These are phyloP conservation scores for Tricholoma sp. DNA, from an alignment of 768 basidiomycete species.

Conservation along the genomic window DNA sequence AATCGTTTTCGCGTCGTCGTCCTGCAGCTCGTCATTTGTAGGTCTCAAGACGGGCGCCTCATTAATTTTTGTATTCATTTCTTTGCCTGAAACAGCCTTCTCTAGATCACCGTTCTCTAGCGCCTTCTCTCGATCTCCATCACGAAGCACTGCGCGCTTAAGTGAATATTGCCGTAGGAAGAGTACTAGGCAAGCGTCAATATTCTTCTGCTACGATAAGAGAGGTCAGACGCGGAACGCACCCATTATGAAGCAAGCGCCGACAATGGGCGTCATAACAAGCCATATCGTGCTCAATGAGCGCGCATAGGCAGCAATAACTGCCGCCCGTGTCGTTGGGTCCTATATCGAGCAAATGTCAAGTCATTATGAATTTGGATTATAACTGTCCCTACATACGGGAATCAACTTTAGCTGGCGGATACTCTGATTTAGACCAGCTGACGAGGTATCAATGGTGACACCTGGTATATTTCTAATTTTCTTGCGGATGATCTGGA, in stretches of 20 bases:
- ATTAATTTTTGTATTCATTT: neutral
- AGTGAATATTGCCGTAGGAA: conserved; percentile 59
- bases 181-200: conserved; percentile 32
- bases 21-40: conserved; percentile 2
- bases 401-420: conserved; percentile 38
- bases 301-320: conserved; percentile 58
- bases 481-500: conserved; percentile 32
- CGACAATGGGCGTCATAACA: conserved; percentile 54
- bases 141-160: conserved; percentile 41
- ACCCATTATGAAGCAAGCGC: conserved; percentile 49
- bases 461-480: conserved; percentile 33
- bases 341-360: conserved; percentile 32
- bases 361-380: neutral
- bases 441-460: conserved; percentile 33
- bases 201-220: neutral
- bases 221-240: conserved; percentile 15
- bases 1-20: conserved; percentile 22
- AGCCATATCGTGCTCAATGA: conserved; percentile 65
- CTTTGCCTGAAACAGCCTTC: conserved; percentile 10
- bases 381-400: conserved; percentile 21
- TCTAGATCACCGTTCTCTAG: conserved; percentile 14
- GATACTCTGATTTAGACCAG: conserved; percentile 43
- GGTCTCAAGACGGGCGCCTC: conserved; percentile 1
- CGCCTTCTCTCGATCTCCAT: conserved; percentile 28
- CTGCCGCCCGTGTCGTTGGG: conserved; percentile 35